Evolutionary conservation across 768 basidiomycete genomes (phyloP).

Genomic region (Agrocybe pediades): DNA sequence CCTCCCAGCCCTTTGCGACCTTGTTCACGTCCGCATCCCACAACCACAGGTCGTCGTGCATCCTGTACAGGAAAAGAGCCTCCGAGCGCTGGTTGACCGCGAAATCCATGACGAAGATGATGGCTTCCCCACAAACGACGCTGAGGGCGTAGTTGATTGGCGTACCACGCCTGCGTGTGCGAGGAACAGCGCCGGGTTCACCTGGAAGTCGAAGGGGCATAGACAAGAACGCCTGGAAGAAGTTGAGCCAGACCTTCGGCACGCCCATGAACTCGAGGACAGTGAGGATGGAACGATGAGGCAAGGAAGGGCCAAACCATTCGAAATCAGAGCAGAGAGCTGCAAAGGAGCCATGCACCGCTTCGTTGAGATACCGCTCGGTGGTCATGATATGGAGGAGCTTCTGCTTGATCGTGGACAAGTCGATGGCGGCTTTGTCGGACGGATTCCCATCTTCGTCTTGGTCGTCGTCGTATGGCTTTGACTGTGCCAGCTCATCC

Average conservation of each 20-base stretch:
- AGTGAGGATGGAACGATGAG: constrained; percentile 41
- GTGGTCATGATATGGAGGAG: constrained; percentile 41
- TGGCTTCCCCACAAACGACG: constrained; percentile 39
- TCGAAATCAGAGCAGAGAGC: constrained; percentile 45
- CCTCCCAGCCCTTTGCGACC: constrained; percentile 39
- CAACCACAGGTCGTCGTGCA: constrained; percentile 50
- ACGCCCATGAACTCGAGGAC: constrained; percentile 41
- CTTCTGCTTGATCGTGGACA: constrained; percentile 32
- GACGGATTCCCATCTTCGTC: constrained; percentile 15
- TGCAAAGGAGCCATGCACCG: constrained; percentile 34
- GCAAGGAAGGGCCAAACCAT: constrained; percentile 47
- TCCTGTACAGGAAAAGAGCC: constrained; percentile 45
- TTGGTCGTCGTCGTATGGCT: constrained; percentile 8
- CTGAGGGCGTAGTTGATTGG: constrained; percentile 45
- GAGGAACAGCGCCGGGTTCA: constrained; percentile 22
- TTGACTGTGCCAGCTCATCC: constrained; percentile 14
- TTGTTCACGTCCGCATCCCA: constrained; percentile 34
- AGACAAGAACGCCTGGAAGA: constrained; percentile 36
- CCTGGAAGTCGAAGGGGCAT: constrained; percentile 35
- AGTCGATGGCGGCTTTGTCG: constrained; percentile 4
- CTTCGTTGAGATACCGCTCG: constrained; percentile 40
- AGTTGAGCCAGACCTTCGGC: constrained; percentile 33
- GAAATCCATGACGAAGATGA: constrained; percentile 49
- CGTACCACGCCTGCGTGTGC: constrained; percentile 40
- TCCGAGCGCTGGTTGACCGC: constrained; percentile 44